phyloP scores from a whole-genome alignment of 768 basidiomycete species.

The Tricholoma sp. region DNA sequence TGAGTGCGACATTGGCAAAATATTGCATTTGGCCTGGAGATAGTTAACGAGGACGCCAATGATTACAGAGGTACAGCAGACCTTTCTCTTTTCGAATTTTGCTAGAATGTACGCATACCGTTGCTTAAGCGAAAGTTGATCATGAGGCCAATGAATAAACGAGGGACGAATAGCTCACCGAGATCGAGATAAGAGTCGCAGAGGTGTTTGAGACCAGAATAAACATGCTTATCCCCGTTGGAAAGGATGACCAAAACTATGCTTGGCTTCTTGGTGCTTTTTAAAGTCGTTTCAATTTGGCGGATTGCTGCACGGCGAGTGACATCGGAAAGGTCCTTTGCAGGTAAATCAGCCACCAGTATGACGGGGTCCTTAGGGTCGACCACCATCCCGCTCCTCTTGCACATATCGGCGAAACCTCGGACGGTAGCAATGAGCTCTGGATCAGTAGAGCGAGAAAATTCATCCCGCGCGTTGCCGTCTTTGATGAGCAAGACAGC shows the following conservation, averaged over 20 bases:
- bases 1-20: slow-evolving; percentile 78
- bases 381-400: slow-evolving; percentile 56
- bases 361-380: slow-evolving; percentile 29
- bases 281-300: slow-evolving; percentile 38
- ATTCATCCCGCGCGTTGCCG: slow-evolving; percentile 52
- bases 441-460: slow-evolving; percentile 47
- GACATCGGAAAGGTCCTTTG: slow-evolving; percentile 47
- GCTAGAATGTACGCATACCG: slow-evolving; percentile 67
- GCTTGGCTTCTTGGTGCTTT: slow-evolving; percentile 39
- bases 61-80: slow-evolving; percentile 25
- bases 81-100: slow-evolving; percentile 70
- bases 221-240: slow-evolving; percentile 67
- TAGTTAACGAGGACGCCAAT: slow-evolving; percentile 15
- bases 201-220: slow-evolving; percentile 70
- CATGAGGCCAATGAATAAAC: not conserved
- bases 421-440: slow-evolving; percentile 38
- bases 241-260: slow-evolving; percentile 67
- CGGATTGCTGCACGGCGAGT: slow-evolving; percentile 46
- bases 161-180: slow-evolving; percentile 20
- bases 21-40: slow-evolving; percentile 55
- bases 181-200: slow-evolving; percentile 65
- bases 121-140: slow-evolving; percentile 31
- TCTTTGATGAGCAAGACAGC: slow-evolving; percentile 66
- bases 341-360: slow-evolving; percentile 43
- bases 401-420: slow-evolving; percentile 63